Conservation (phyloP, 306 rosid genomes). For the Glycyrrhiza uralensis region DNA sequence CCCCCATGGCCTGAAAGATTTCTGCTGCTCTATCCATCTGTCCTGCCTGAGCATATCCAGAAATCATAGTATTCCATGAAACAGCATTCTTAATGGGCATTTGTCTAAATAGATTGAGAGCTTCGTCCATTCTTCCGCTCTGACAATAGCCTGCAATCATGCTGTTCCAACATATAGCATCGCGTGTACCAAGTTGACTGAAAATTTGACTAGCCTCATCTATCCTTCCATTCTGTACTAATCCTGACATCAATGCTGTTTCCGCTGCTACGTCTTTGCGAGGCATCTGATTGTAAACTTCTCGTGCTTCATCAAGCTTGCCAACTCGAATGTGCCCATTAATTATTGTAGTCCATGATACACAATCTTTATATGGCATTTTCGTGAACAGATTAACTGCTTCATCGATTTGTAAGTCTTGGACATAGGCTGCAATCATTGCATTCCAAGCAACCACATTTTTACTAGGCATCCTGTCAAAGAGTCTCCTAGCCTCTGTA, state of each 20-base stretch:
- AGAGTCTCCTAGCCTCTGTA: constrained; percentile 56
- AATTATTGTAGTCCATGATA: constrained; percentile 85
- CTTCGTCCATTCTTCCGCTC: constrained; percentile 66
- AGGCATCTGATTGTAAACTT: constrained; percentile 62
- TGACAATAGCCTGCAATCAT: constrained; percentile 73
- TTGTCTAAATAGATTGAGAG: constrained; percentile 52
- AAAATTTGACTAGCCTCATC: constrained; percentile 66
- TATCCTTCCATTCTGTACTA: constrained; percentile 51
- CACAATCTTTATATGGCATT: constrained; percentile 64
- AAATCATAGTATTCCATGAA: constrained; percentile 78
- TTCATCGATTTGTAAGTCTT: constrained; percentile 55
- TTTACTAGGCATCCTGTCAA: constrained; percentile 59
- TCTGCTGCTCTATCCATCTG: constrained; percentile 59
- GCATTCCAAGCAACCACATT: constrained; percentile 91
- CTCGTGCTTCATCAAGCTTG: constrained; percentile 61
- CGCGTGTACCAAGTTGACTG: constrained; percentile 41
- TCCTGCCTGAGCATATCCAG: constrained; percentile 68
- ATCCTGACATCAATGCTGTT: constrained; percentile 79
- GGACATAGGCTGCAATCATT: constrained; percentile 72
- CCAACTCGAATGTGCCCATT: constrained; percentile 63
- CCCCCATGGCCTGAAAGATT: constrained; percentile 50
- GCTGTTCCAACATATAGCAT: constrained; percentile 78
- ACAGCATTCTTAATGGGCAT: constrained; percentile 62
- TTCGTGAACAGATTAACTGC: constrained; percentile 54
- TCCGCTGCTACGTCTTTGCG: constrained; percentile 62